Percentiles rank a stretch among this genome's conserved stretches.
phyloP scores from a whole-genome alignment of 2,329 filamentous ascomycete genomes.

The Aspergillus quadricinctus region DNA sequence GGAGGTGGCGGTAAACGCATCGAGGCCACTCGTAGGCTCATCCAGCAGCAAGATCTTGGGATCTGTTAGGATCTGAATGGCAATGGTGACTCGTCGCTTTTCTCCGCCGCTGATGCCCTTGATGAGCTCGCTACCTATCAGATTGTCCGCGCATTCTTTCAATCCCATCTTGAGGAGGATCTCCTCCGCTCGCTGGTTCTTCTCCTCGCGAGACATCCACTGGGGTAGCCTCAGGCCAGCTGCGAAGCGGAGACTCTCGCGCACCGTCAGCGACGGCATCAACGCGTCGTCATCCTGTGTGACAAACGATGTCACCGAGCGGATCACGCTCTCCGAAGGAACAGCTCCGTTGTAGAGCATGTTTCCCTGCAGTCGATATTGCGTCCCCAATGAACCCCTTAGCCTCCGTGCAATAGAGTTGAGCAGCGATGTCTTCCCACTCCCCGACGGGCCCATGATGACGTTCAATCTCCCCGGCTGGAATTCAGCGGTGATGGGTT shows the following conservation, averaged over 20 bases:
- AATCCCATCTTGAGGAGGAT: slow-evolving; percentile 70
- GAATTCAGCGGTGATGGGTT: slow-evolving; percentile 64
- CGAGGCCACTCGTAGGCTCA: slow-evolving; percentile 71
- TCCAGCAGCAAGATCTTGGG: slow-evolving; percentile 69
- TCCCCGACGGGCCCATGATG: slow-evolving; percentile 76
- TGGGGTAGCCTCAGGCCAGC: slow-evolving; percentile 66
- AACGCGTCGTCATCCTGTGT: slow-evolving; percentile 75
- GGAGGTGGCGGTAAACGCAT: slow-evolving; percentile 72
- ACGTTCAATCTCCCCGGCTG: slow-evolving; percentile 66
- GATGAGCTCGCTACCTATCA: slow-evolving; percentile 66
- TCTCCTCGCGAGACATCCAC: slow-evolving; percentile 66
- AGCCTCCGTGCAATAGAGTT: slow-evolving; percentile 69
- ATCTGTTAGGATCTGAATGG: slow-evolving; percentile 71
- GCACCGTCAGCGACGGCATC: slow-evolving; percentile 68
- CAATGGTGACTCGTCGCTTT: slow-evolving; percentile 72
- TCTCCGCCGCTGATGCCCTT: slow-evolving; percentile 79
- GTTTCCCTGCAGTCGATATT: slow-evolving; percentile 58
- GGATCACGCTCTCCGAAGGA: slow-evolving; percentile 64
- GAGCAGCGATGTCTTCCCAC: slow-evolving; percentile 70
- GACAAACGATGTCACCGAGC: slow-evolving; percentile 70
- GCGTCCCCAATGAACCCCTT: slow-evolving; percentile 57
- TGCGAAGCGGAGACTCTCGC: slow-evolving; percentile 68
- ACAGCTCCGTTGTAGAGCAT: slow-evolving; percentile 67
- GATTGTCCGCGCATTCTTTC: slow-evolving; percentile 71
- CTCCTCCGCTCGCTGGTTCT: slow-evolving; percentile 64